Evolutionary conservation across 2,329 filamentous ascomycete species (phyloP), one percentile per base, ranked within the genome.

Genomic region (Berkeleyomyces basicola): DNA sequence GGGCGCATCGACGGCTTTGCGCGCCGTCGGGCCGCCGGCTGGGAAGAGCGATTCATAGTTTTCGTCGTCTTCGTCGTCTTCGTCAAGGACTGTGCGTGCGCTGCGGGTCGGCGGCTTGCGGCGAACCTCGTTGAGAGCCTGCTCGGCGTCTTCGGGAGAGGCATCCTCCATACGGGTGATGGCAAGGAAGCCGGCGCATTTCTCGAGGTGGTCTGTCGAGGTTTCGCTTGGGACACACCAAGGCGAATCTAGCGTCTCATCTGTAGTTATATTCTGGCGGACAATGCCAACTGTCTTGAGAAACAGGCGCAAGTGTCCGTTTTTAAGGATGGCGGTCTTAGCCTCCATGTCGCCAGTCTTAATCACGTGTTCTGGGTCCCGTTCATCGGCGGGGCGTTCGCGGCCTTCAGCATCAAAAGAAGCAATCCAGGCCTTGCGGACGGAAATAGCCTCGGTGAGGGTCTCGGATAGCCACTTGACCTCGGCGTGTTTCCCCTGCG

Each of bases 241-340:
- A 0, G 79, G 76, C 1, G 87, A 85, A 64, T 92, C 87, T 0
- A 81, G 79, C 3, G 88, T 85, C 69, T 95, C 88, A 49, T 90
- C 85, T 3, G 78, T 68, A 0, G 72, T 72, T 0, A 78, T 75
- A 0, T 74, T 72, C 7, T 79, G 72, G 3, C 85, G 79, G 68
- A 86, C 79, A 65, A 95, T 82, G 0, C 87, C 88, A 16, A 86
- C 78, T 0, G 93, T 78, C 1, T 79, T 85, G 81, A 97, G 86
- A 3, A 99, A 80, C 1, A 97, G 82, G 42, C 91, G 86, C 1
- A 97, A 79, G 69, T 92, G 86, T 7, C 88, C 85, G 72, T 97
- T 95, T 70, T 90, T 95, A 76, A 95, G 95, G 74, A 96, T 84
- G 36, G 89, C 86, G 31, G 79, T 80, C 59, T 84, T 83, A 47